These are phyloP conservation scores for Psidium friedrichsthalianum DNA, from an alignment of 345 rosid genomes.

Conservation along the genomic window DNA sequence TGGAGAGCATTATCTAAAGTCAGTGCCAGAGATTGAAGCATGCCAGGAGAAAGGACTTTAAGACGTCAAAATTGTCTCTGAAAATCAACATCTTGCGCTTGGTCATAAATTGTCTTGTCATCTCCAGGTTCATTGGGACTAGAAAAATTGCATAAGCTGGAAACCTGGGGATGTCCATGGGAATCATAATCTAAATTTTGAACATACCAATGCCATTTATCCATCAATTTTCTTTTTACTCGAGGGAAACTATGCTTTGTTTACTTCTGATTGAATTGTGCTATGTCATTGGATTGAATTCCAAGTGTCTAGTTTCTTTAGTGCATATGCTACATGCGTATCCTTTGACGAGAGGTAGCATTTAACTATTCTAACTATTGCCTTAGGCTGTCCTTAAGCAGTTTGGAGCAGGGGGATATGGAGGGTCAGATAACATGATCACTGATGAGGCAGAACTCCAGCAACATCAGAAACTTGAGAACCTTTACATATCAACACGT, in stretches of 20 bases:
- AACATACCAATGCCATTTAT: background rate
- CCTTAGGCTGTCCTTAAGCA: conserved; percentile 84
- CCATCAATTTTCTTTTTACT: background rate
- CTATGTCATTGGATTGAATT: background rate
- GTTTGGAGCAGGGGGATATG: conserved; percentile 85
- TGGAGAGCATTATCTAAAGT: background rate
- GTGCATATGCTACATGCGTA: background rate
- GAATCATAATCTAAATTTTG: background rate
- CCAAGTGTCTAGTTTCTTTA: background rate
- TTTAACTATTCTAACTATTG: background rate
- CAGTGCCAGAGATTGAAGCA: background rate
- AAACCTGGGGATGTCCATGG: background rate
- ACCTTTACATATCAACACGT: conserved; percentile 86
- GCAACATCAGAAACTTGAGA: conserved; percentile 83
- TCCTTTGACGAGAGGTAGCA: background rate
- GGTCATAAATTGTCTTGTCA: background rate
- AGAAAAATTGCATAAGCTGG: background rate
- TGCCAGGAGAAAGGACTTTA: background rate
- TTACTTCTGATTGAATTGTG: background rate
- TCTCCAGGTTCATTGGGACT: background rate
- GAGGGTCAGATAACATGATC: conserved; percentile 53
- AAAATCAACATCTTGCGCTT: background rate
- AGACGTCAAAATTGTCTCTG: background rate
- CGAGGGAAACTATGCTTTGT: background rate
- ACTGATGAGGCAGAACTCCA: conserved; percentile 69